Evolutionary conservation across 2,329 filamentous ascomycete species (phyloP).

Genomic region (Decorospora gaudefroyi): DNA sequence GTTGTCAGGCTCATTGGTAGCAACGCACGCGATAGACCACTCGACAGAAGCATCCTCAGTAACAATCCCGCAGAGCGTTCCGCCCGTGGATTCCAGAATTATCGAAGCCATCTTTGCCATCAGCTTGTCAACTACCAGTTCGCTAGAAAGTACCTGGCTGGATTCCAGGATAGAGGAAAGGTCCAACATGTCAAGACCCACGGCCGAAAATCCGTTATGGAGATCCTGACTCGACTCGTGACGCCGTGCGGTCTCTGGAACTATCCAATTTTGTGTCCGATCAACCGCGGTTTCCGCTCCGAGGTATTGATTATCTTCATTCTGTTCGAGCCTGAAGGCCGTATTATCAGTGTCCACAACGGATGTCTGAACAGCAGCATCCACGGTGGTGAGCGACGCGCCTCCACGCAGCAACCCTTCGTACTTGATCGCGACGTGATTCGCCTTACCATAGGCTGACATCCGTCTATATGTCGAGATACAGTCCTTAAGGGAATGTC

Average conservation of each 20-base stretch:
- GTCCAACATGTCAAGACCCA: conserved; percentile 77
- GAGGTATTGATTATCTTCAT: conserved; percentile 49
- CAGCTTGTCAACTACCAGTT: conserved; percentile 73
- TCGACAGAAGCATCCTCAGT: conserved; percentile 68
- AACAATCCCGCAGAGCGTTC: conserved; percentile 73
- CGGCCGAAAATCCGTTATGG: conserved; percentile 67
- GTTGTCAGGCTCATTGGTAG: conserved; percentile 63
- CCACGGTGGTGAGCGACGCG: conserved; percentile 62
- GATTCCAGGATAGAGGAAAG: conserved; percentile 77
- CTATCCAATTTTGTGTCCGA: conserved; percentile 55
- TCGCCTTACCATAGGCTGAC: conserved; percentile 70
- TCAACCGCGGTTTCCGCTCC: conserved; percentile 50
- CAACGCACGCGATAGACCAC: conserved; percentile 76
- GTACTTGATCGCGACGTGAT: conserved; percentile 69
- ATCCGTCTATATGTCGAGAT: conserved; percentile 70
- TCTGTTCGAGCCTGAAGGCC: conserved; percentile 51
- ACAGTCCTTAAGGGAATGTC: conserved; percentile 69
- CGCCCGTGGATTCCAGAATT: conserved; percentile 76
- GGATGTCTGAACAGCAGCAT: conserved; percentile 72
- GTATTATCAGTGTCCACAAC: conserved; percentile 56
- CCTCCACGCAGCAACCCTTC: conserved; percentile 68
- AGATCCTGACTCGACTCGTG: conserved; percentile 56
- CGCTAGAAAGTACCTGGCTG: conserved; percentile 78
- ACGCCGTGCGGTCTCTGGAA: conserved; percentile 51
- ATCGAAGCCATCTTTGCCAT: conserved; percentile 82